Evolutionary conservation across 176 grass and related monocot genomes (phyloP).

Genomic region (Oryza rufipogon): DNA sequence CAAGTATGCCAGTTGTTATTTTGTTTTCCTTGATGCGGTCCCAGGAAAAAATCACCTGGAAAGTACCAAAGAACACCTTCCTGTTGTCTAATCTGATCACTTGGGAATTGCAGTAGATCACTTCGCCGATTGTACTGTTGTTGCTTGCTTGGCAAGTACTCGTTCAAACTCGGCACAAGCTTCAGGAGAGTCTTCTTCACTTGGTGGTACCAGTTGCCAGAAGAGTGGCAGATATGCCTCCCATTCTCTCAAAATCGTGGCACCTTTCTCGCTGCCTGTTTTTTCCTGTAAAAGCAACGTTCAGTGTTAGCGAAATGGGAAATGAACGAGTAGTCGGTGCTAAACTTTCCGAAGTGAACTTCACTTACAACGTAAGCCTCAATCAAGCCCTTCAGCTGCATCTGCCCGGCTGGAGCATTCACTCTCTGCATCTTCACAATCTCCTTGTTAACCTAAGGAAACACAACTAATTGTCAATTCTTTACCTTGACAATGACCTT

Average conservation of each 20-base stretch:
- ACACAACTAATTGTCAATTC: background rate
- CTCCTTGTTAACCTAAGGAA: slow-evolving; percentile 91
- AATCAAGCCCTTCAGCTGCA: slow-evolving; percentile 98
- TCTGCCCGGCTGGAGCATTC: slow-evolving; percentile 97
- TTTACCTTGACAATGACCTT: background rate
- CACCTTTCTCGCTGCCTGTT: slow-evolving; percentile 91
- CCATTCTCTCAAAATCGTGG: slow-evolving; percentile 85
- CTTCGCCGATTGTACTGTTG: slow-evolving; percentile 65
- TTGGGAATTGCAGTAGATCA: slow-evolving; percentile 25
- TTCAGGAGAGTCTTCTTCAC: slow-evolving; percentile 99
- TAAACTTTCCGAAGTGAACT: background rate
- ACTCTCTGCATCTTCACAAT: slow-evolving; percentile 99
- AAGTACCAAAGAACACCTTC: slow-evolving; percentile 6
- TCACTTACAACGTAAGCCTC: slow-evolving; percentile 93
- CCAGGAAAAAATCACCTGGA: slow-evolving; percentile 12
- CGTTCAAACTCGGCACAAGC: slow-evolving; percentile 94
- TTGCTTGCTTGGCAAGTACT: slow-evolving; percentile 74
- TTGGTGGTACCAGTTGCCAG: slow-evolving; percentile 97
- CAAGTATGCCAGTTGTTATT: slow-evolving; percentile 2
- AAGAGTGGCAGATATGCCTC: slow-evolving; percentile 95
- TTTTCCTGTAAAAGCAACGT: slow-evolving; percentile 63
- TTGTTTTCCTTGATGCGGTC: background rate
- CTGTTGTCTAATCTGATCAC: slow-evolving; percentile 2
- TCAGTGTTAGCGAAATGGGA: slow-evolving; percentile 7
- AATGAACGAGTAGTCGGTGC: background rate